Percentiles rank a stretch among this genome's conserved stretches.
These are phyloP conservation scores for Zangia roseola DNA, from an alignment of 768 basidiomycete species.

Conservation along the genomic window DNA sequence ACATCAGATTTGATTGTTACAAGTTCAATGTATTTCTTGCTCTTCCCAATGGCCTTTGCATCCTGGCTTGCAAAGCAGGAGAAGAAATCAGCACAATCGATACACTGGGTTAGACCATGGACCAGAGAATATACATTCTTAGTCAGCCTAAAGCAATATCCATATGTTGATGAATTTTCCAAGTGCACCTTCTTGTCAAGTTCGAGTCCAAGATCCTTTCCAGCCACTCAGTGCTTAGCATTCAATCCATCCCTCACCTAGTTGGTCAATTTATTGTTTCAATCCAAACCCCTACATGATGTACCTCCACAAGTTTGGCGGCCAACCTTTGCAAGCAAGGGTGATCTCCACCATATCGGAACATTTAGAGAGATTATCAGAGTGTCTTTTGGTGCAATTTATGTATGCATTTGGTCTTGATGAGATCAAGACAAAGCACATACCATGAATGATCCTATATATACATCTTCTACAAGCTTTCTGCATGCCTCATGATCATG, in stretches of 20 bases:
- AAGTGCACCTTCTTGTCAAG: constrained; percentile 95
- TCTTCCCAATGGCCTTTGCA: constrained; percentile 61
- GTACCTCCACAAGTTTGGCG: constrained; percentile 60
- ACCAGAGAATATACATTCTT: constrained; percentile 70
- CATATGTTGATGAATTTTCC: constrained; percentile 86
- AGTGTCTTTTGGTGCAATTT: constrained; percentile 50
- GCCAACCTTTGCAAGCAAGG: constrained; percentile 70
- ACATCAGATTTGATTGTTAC: constrained; percentile 83
- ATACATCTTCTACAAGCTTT: constrained; percentile 64
- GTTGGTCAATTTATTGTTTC: neutral
- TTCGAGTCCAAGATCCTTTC: constrained; percentile 72
- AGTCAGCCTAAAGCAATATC: constrained; percentile 90
- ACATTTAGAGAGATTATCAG: constrained; percentile 71
- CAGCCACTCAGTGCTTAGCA: constrained; percentile 69
- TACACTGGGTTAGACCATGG: neutral
- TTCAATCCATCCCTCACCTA: constrained; percentile 79
- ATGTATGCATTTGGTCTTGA: neutral
- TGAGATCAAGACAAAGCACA: constrained; percentile 6
- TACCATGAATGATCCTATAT: constrained; percentile 62
- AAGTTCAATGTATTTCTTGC: constrained; percentile 77
- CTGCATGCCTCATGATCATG: constrained; percentile 46
- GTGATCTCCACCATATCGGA: constrained; percentile 95
- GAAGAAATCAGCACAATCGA: neutral
- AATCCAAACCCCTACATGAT: too few species aligned
- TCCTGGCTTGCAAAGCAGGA: constrained; percentile 56